Evolutionary conservation across 1,284 basidiomycete genomes (phyloP), one percentile per base, ranked within the genome.

Genomic region (Microbotryum lychnidis-dioicae): DNA sequence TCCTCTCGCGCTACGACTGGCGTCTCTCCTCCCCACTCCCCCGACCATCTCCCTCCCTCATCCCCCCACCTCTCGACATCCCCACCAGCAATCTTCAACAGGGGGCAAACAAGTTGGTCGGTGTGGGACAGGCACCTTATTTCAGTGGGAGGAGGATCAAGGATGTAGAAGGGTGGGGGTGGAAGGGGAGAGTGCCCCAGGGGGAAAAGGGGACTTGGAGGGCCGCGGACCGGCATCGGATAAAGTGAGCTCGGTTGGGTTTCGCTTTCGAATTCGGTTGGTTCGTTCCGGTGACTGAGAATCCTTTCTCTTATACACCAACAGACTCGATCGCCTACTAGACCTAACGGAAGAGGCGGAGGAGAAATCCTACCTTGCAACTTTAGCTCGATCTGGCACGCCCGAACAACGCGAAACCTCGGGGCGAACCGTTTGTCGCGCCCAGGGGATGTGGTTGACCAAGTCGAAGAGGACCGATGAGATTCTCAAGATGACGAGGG

Each of bases 1-100:
- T 71, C 56, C 23, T 54, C 10, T 66, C 67, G 2, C 67, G 67
- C 2, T 57, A 65, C 47, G 70, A 71, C 55, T 71, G 70, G 70
- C 66, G 70, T 10, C 51, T 71, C 48, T 66, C 64, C 33, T 57
- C 64, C 23, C 60, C 67, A 20, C 29, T 62, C 9, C 62, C n/a
- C 56, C 33, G 5, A 14, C 54, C 14, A 6, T 58, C 10, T 29
- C 29, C 16, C 54, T 47, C 50, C 25, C 62, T 14, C 58, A 46
- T 20, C 16, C 53, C 21, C 10, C 44, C 42, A 47, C 16, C 25
- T 63, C 21, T 62, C 66, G 45, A 57, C 62, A 27, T 57, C 44
- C 27, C 42, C 33, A 1, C 54, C 57, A 50, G 63, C 50, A 14
- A 45, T 27, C 46, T 47, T 18, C 18, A 56, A 6, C 57, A 51